These are phyloP conservation scores for Ceratocystis colombiana DNA, from an alignment of 2,329 filamentous ascomycete genomes.

Conservation along the genomic window DNA sequence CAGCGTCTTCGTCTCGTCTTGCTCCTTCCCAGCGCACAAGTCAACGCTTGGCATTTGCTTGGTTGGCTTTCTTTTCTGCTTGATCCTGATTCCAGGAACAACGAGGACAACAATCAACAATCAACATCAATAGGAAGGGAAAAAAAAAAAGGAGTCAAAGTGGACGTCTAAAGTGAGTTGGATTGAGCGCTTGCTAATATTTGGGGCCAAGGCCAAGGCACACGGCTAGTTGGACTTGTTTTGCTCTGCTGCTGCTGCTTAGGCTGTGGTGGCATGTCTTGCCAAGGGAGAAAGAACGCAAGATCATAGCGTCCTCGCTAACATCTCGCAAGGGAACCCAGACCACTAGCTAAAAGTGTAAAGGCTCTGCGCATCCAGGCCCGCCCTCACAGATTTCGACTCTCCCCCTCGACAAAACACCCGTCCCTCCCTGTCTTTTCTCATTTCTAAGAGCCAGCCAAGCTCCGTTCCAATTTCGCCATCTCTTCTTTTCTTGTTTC, in stretches of 20 bases:
- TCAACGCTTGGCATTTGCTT: neutral
- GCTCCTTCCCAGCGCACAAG: neutral
- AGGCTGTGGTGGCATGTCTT: neutral
- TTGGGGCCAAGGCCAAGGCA: no score
- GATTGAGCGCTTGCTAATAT: no score
- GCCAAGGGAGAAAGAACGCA: neutral
- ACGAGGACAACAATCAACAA: neutral
- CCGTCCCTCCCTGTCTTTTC: neutral
- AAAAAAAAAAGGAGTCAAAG: neutral
- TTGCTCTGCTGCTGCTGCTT: no score
- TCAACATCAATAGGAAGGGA: neutral
- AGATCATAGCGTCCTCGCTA: slow-evolving; percentile 6
- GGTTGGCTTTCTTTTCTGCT: neutral
- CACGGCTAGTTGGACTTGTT: no score
- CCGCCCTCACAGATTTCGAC: neutral
- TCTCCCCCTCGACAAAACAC: no score
- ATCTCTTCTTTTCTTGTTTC: neutral
- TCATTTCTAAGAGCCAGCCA: neutral
- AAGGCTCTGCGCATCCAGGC: slow-evolving; percentile 1
- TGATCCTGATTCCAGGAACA: neutral
- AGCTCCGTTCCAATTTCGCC: neutral
- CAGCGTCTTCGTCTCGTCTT: neutral
- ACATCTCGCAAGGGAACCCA: neutral
- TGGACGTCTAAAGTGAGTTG: no score
- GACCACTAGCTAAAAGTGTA: neutral